These are phyloP conservation scores for Cladorrhinum sp. DNA, from an alignment of 2,329 filamentous ascomycete genomes.

Conservation along the genomic window DNA sequence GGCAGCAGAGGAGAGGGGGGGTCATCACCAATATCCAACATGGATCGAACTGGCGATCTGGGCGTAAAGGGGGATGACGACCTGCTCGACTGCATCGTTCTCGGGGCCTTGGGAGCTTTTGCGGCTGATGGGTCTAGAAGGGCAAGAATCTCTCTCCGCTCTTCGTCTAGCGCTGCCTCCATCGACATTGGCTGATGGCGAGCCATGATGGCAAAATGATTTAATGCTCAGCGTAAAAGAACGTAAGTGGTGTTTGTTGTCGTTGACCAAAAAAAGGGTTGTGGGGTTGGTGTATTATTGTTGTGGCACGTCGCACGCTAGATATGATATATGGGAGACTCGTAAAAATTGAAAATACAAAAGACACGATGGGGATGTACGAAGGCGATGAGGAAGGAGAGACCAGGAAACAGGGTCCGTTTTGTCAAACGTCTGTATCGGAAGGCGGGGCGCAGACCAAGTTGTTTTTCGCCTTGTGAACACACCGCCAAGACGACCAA, in stretches of 20 bases:
- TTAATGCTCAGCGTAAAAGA: too few relatives aligned
- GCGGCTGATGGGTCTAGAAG: conserved; percentile 52
- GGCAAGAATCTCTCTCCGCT: conserved; percentile 69
- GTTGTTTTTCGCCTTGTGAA: neutral
- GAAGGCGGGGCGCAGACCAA: conserved; percentile 6
- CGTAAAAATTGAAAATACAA: too few relatives aligned
- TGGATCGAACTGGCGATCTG: conserved; percentile 66
- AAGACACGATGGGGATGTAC: neutral
- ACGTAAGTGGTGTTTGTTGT: neutral
- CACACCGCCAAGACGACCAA: conserved; percentile 18
- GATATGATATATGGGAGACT: too few relatives aligned
- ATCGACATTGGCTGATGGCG: conserved; percentile 63
- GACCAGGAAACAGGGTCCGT: conserved; percentile 5
- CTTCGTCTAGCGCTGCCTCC: conserved; percentile 73
- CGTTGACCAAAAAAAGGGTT: neutral
- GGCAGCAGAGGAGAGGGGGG: conserved; percentile 24
- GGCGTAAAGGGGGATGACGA: conserved; percentile 57
- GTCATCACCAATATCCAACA: conserved; percentile 59
- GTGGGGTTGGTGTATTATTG: too few relatives aligned
- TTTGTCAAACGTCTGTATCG: conserved; percentile 13
- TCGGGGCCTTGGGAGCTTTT: conserved; percentile 31
- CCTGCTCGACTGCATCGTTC: conserved; percentile 36
- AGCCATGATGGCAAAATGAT: conserved; percentile 33
- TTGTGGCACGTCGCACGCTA: too few relatives aligned
- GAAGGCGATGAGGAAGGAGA: neutral